Base-by-base conservation (phyloP, 768 basidiomycete genomes). In the Tylopilus felleus region DNA sequence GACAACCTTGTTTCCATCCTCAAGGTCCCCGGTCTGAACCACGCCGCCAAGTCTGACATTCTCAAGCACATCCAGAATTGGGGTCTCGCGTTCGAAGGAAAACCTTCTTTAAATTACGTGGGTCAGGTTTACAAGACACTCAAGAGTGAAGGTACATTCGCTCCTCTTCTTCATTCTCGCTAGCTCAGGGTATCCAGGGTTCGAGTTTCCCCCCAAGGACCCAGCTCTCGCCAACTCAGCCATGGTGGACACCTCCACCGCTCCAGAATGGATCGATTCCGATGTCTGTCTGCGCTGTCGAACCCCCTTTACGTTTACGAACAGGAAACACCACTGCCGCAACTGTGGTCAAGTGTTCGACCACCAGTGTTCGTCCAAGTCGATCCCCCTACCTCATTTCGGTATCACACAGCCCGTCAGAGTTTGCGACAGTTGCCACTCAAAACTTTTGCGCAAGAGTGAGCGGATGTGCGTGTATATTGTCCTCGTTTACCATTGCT, bases 311-410 rank as follows among this genome's bases (percentile, higher is more conserved):
- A 83, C 86, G 0, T 94, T 98, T 68, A 97, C 94, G 28, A 98
- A 98, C 67, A 82, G 97, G 47, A 98, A 98, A 68, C 97, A 99
- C 64, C 97, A 99, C 65, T 99, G 97, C 68, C 84, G 97, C 14
- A 98, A 98, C 69, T 99, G 97, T 72, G 97, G 97, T 8, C 86
- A 88, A 67, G 93, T 98, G 14, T 98, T 97, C 65, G 96, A 98
- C 72, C 93, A 95, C 51, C 79, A 83, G 39, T 99, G 97, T 69
- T 95, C 93, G 0, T 86, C 89, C 31, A 90, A 93, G 71, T 74
- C 79, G 3, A 82, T 92, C 71, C 76, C 92, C 0, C 77, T 98
- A 22, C 96, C 97, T 5, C 90, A 94, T 67, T 96, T 92, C 63
- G 97, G 97, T 12, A 94, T 99, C 60, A 77, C 84, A 1, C 88